These are phyloP conservation scores for Volvariella surrecta DNA, from an alignment of 1,284 basidiomycete species.

Conservation along the genomic window DNA sequence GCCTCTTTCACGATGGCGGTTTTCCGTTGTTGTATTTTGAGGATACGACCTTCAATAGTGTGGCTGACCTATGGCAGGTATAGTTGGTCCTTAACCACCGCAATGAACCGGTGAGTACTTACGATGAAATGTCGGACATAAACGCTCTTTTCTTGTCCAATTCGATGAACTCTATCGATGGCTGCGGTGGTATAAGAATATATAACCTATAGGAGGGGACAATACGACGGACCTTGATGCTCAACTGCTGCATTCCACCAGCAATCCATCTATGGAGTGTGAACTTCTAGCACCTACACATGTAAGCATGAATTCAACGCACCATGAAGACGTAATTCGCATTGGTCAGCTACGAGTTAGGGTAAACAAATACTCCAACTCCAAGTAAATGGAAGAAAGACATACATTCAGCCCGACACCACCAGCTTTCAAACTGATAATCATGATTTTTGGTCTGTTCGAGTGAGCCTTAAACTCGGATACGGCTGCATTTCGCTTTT, in stretches of 20 bases:
- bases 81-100: too few species aligned
- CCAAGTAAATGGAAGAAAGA: slow-evolving; percentile 4
- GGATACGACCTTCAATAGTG: slow-evolving; percentile 75
- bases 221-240: slow-evolving; percentile 62
- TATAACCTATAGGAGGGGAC: slow-evolving; percentile 10
- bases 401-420: slow-evolving; percentile 85
- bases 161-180: slow-evolving; percentile 74
- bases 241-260: slow-evolving; percentile 94
- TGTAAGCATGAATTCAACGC: slow-evolving; percentile 12
- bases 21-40: slow-evolving; percentile 87
- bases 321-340: slow-evolving; percentile 87
- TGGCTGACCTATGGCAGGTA: slow-evolving; percentile 40
- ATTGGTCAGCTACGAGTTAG: slow-evolving; percentile 53
- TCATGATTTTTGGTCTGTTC: slow-evolving; percentile 68
- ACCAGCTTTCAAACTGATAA: slow-evolving; percentile 90
- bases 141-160: slow-evolving; percentile 81
- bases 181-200: slow-evolving; percentile 30
- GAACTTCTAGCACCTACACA: slow-evolving; percentile 6
- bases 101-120: slow-evolving; percentile 19
- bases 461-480: slow-evolving; percentile 64
- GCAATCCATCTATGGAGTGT: slow-evolving; percentile 71
- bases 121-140: slow-evolving; percentile 90
- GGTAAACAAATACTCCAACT: slow-evolving; percentile 3
- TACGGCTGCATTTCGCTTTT: slow-evolving; percentile 72
- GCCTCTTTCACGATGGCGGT: slow-evolving; percentile 79